Evolutionary conservation across 805 yeast genomes (phyloP).

Genomic region (Sugiyamaella americana): DNA sequence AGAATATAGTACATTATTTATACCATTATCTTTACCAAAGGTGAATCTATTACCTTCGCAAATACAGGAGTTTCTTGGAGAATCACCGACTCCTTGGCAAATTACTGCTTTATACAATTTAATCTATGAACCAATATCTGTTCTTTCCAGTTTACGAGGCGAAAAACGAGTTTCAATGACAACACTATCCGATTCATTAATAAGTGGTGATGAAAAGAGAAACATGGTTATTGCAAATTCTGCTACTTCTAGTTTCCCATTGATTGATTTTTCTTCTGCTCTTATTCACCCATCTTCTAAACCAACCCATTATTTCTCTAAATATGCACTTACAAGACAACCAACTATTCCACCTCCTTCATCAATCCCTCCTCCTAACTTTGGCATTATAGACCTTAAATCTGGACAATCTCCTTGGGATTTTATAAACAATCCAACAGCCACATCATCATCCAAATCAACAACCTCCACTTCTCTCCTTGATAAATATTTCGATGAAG

Average conservation of each 20-base stretch:
- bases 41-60: conserved; percentile 1
- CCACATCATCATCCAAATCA: background rate
- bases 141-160: conserved; percentile 37
- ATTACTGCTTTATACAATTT: conserved; percentile 35
- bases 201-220: conserved; percentile 37
- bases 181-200: conserved; percentile 39
- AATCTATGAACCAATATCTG: conserved; percentile 42
- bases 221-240: conserved; percentile 38
- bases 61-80: conserved; percentile 8
- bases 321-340: background rate
- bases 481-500: conserved; percentile 10
- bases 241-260: background rate
- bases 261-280: background rate
- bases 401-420: conserved; percentile 9
- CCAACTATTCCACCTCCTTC: background rate
- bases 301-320: conserved; percentile 4
- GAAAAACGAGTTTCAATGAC: conserved; percentile 36
- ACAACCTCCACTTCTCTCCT: conserved; percentile 6
- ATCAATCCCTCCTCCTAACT: background rate
- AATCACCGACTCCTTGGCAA: conserved; percentile 39
- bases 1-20: conserved; percentile 44
- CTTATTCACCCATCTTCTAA: conserved; percentile 25
- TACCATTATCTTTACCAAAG: conserved; percentile 44
- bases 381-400: background rate
- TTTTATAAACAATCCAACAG: background rate